Conservation (phyloP, 495 filamentous ascomycete genomes). For the Aspergillus asperescens region DNA sequence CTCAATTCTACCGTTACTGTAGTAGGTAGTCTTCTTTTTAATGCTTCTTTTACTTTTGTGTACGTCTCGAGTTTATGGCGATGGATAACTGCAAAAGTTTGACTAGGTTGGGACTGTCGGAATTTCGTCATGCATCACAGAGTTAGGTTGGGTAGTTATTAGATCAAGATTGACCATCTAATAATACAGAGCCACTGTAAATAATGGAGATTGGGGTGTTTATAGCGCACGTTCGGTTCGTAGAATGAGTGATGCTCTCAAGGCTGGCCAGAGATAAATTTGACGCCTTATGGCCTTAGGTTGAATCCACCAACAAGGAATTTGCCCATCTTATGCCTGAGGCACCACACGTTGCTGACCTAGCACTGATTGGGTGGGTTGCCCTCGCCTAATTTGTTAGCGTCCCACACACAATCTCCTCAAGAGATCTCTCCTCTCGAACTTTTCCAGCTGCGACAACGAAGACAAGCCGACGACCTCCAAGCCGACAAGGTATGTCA, state of each 20-base stretch:
- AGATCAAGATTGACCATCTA: not conserved
- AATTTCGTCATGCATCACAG: conserved; percentile 2
- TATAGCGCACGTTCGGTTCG: not conserved
- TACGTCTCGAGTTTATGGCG: not conserved
- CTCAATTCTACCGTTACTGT: not conserved
- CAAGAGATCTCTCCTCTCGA: conserved; percentile 33
- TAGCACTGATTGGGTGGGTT: conserved; percentile 12
- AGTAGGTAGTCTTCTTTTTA: not conserved
- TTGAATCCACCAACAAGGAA: not conserved
- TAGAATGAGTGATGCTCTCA: too few relatives aligned
- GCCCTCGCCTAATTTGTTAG: conserved; percentile 43
- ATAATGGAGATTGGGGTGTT: not conserved
- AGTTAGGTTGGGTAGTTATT: not conserved
- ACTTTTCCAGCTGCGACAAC: conserved; percentile 42
- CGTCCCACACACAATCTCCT: conserved; percentile 46
- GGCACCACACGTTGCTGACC: not conserved
- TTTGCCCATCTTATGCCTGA: conserved; percentile 9
- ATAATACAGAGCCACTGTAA: too few relatives aligned
- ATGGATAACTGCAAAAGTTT: not conserved
- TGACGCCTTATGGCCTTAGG: conserved; percentile 13
- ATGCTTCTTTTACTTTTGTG: conserved; percentile 1
- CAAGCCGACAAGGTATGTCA: conserved; percentile 48
- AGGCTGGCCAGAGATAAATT: too few relatives aligned
- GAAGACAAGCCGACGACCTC: conserved; percentile 46
- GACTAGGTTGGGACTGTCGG: not conserved